These are phyloP conservation scores for Termitomyces titanicus DNA, from an alignment of 768 basidiomycete genomes.

Conservation along the genomic window DNA sequence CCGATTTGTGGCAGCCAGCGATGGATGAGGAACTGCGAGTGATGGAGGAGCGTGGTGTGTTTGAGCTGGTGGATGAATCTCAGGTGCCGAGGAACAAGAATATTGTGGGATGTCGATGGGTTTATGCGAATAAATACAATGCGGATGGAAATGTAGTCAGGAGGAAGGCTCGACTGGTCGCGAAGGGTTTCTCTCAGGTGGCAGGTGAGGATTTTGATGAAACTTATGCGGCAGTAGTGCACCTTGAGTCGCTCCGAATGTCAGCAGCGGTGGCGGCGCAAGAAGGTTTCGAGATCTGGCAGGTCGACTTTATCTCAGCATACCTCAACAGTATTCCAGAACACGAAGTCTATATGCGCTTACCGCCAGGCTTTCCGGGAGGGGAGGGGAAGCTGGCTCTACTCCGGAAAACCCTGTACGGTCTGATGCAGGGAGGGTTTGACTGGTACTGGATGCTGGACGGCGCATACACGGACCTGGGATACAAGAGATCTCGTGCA, in stretches of 20 bases:
- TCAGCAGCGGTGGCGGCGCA: neutral
- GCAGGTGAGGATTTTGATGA: neutral
- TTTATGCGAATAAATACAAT: neutral
- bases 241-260: neutral
- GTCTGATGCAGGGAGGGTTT: neutral
- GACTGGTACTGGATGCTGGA: constrained; percentile 4
- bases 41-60: no score
- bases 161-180: neutral
- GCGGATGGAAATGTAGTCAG: neutral
- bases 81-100: neutral
- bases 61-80: no score
- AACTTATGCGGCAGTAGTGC: neutral
- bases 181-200: neutral
- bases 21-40: no score
- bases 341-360: neutral
- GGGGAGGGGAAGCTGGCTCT: neutral
- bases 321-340: neutral
- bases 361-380: neutral
- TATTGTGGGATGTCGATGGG: neutral
- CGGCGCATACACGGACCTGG: neutral
- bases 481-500: neutral
- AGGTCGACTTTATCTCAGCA: neutral
- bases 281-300: neutral
- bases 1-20: no score
- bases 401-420: neutral